These are phyloP conservation scores for Microdochium paspali DNA, from an alignment of 2,329 filamentous ascomycete species.

Conservation along the genomic window DNA sequence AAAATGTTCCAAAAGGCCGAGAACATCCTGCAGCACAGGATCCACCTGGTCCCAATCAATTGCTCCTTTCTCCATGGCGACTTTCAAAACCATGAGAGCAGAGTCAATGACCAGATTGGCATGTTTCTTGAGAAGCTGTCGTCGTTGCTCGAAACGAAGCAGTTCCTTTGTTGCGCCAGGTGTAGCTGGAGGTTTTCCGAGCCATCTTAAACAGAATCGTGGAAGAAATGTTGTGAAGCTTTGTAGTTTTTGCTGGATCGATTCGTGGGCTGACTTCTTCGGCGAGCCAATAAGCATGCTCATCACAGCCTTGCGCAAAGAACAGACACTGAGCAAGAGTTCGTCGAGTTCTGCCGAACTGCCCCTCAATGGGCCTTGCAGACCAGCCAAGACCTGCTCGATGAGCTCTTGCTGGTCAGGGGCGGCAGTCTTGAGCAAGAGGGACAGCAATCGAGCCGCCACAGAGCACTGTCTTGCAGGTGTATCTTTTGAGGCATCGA, in stretches of 20 bases:
- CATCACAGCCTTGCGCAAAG: slow-evolving; percentile 44
- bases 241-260: slow-evolving; percentile 32
- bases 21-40: slow-evolving; percentile 45
- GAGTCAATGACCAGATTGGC: slow-evolving; percentile 52
- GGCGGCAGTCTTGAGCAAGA: slow-evolving; percentile 37
- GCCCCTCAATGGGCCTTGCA: slow-evolving; percentile 52
- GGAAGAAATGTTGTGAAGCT: slow-evolving; percentile 49
- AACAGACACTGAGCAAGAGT: slow-evolving; percentile 45
- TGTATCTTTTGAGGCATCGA: slow-evolving; percentile 31
- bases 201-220: slow-evolving; percentile 50
- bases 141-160: slow-evolving; percentile 52
- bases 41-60: slow-evolving; percentile 47
- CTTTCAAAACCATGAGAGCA: slow-evolving; percentile 45
- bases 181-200: slow-evolving; percentile 45
- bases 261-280: slow-evolving; percentile 2
- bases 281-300: slow-evolving; percentile 27
- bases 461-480: slow-evolving; percentile 40
- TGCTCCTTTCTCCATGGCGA: slow-evolving; percentile 34
- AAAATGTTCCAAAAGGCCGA: slow-evolving; percentile 42
- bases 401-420: slow-evolving; percentile 32
- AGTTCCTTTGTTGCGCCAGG: slow-evolving; percentile 45
- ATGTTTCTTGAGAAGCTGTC: slow-evolving; percentile 39
- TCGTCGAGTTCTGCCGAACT: slow-evolving; percentile 51
- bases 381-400: slow-evolving; percentile 36
- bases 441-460: slow-evolving; percentile 44